Evolutionary conservation across 2,329 filamentous ascomycete species (phyloP), one percentile per base, ranked within the genome.

Genomic region (Fusarium floridanum): DNA sequence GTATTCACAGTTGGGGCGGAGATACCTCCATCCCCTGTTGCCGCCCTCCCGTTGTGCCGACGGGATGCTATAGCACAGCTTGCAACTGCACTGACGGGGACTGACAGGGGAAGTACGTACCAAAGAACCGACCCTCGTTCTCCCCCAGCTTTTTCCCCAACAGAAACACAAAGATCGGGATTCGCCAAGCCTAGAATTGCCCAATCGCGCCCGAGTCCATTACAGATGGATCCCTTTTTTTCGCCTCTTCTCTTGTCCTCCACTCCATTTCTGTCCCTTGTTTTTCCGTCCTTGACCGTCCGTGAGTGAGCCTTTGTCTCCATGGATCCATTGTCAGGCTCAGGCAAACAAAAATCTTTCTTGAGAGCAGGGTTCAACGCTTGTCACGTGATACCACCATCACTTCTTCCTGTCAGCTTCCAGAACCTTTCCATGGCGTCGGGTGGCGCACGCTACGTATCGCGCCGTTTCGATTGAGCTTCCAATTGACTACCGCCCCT

Each of bases 61-160:
- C 32, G 43, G 29, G 12, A 59, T 50, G 61, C 27, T n/a, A 16
- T n/a, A 43, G 43, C 36, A 22, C 45, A 39, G 43, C 22, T 48
- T 36, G 43, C 55, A 34, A 34, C 16, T 27, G 32, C 32, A 32
- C 34, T 17, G 17, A 37, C 60, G 50, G 57, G 48, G n/a, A 48
- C 45, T 17, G 45, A 53, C 48, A 53, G 48, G 48, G 55, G 39
- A 9, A 8, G 62, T 73, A 76, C 72, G 74, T 75, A 73, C 37
- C 48, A 41, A 48, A 4, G 12, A 29, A 34, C 20, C 9, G 17
- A 64, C 61, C 75, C 63, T 67, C 48, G 34, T 50, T 78, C 56
- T 78, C 74, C 77, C 74, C 74, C 76, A 76, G 71, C 68, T 72
- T 75, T 75, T 75, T 68, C 74, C 77, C 77, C 77, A 78, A 79